A percentile compares a stretch with the other conserved stretches of the same genome.
phyloP scores from a whole-genome alignment of 2,329 filamentous ascomycete species.

The Trichoderma sp. region DNA sequence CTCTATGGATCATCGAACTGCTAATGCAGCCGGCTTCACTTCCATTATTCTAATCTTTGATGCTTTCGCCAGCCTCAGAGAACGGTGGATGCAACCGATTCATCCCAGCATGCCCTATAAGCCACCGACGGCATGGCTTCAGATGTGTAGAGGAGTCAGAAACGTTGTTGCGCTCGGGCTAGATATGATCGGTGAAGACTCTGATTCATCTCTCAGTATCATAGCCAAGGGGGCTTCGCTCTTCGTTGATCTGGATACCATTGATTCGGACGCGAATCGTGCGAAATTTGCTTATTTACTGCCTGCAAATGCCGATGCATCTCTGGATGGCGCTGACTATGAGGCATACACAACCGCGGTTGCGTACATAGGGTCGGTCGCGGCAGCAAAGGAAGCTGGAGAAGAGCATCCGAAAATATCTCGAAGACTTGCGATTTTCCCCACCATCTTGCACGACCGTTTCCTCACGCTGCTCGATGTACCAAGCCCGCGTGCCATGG shows the following conservation, averaged over 20 bases:
- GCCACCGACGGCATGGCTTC: background rate
- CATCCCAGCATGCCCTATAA: background rate
- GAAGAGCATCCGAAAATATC: conserved; percentile 16
- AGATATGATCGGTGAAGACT: background rate
- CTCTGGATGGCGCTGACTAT: conserved; percentile 6
- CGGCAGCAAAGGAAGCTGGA: conserved; percentile 17
- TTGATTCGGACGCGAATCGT: background rate
- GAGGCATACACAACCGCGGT: conserved; percentile 19
- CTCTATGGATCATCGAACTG: background rate
- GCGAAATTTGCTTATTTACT: background rate
- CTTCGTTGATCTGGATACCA: background rate
- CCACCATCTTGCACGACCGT: conserved; percentile 20
- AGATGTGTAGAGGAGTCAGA: background rate
- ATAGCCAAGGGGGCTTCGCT: background rate
- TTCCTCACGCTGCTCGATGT: conserved; percentile 22
- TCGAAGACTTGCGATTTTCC: conserved; percentile 22
- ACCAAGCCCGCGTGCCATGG: conserved; percentile 20
- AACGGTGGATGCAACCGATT: background rate
- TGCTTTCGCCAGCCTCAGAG: background rate
- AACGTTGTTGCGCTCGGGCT: background rate
- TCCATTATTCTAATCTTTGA: background rate
- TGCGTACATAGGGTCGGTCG: conserved; percentile 22
- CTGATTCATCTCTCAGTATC: background rate
- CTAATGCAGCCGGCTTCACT: background rate
- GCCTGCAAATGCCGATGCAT: background rate